phyloP scores from a whole-genome alignment of 2,329 filamentous ascomycete species.

The Microsporum ferrugineum region DNA sequence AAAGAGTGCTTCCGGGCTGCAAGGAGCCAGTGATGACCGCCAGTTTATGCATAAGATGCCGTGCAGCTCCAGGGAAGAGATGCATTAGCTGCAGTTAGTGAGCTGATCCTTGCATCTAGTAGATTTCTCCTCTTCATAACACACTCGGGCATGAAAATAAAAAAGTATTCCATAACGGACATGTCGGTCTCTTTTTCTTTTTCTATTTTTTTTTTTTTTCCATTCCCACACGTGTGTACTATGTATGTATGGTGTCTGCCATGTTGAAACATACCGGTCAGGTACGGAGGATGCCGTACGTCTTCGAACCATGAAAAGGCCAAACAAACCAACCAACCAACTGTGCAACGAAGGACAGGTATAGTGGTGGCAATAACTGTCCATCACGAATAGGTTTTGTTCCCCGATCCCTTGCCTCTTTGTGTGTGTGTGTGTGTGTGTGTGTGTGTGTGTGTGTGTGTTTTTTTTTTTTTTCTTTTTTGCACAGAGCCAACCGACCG shows the following conservation, averaged over 20 bases:
- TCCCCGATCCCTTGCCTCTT: not conserved
- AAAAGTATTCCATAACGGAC: not conserved
- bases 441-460: not conserved
- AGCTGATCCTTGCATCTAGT: not conserved
- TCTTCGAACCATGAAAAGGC: not conserved
- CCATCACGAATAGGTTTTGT: not conserved
- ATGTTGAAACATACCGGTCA: not conserved
- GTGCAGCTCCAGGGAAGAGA: not conserved
- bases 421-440: too few species aligned
- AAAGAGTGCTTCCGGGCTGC: not conserved
- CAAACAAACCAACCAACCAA: not conserved
- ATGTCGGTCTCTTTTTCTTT: not conserved
- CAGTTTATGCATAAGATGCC: not conserved
- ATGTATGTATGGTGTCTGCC: not conserved
- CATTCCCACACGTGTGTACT: not conserved
- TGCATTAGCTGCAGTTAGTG: conserved; percentile 1
- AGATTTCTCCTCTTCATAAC: not conserved
- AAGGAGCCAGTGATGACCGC: not conserved
- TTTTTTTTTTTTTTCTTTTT: not conserved
- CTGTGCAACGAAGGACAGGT: not conserved
- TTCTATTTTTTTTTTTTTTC: not conserved
- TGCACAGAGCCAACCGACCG: not conserved
- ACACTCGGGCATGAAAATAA: not conserved
- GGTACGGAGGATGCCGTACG: not conserved
- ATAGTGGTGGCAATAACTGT: not conserved